Evolutionary conservation across 2,329 filamentous ascomycete genomes (phyloP).

Genomic region (Aureobasidium zeae): DNA sequence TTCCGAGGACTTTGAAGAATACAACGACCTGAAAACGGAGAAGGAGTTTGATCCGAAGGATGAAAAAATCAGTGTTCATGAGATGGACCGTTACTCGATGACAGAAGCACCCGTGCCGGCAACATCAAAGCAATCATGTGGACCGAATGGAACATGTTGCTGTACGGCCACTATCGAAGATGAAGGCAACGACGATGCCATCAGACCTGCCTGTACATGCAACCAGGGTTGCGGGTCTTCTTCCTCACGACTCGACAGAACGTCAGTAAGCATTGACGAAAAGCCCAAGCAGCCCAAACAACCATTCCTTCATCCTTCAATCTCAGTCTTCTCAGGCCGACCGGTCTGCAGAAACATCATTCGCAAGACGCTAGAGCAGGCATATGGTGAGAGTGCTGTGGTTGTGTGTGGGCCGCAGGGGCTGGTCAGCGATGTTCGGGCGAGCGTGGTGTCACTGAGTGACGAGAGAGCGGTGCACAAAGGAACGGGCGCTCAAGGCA

Average conservation of each 20-base stretch:
- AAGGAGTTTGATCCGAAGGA: conserved; percentile 14
- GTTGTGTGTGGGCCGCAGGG: conserved; percentile 53
- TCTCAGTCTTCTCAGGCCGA: conserved; percentile 40
- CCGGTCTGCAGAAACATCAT: conserved; percentile 46
- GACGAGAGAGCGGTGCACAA: conserved; percentile 60
- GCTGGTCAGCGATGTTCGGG: conserved; percentile 47
- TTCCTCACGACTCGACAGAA: conserved; percentile 21
- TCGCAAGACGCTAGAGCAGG: conserved; percentile 47
- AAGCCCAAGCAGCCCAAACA: conserved; percentile 16
- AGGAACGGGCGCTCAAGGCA: conserved; percentile 56
- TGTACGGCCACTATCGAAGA: conserved; percentile 41
- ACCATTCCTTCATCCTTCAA: conserved; percentile 26
- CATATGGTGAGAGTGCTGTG: conserved; percentile 53
- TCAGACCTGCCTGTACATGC: conserved; percentile 26
- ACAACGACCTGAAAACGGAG: conserved; percentile 4
- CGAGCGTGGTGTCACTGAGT: conserved; percentile 46
- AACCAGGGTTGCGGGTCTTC: conserved; percentile 30
- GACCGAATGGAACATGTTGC: conserved; percentile 35
- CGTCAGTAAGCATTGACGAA: conserved; percentile 11
- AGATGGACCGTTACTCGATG: conserved; percentile 19
- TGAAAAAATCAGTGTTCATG: conserved; percentile 25
- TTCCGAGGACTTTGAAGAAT: conserved; percentile 13
- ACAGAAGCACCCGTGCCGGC: conserved; percentile 10
- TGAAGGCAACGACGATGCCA: conserved; percentile 30
- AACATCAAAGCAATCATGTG: conserved; percentile 22